phyloP scores from a whole-genome alignment of 1,139 yeast species.

The Hemisphaericaspora subhashii region DNA sequence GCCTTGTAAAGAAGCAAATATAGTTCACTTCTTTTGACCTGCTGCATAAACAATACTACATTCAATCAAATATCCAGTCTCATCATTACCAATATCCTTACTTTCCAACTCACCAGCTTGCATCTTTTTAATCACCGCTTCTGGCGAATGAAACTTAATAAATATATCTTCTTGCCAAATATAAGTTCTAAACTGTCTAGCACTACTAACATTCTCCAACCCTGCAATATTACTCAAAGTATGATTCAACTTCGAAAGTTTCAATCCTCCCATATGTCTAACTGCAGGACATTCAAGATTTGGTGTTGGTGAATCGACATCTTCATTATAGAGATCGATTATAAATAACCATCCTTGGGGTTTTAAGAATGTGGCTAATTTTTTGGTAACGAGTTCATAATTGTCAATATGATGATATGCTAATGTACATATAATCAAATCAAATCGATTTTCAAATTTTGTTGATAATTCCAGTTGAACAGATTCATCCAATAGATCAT shows the following conservation, averaged over 20 bases:
- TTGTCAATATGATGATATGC: slow-evolving; percentile 43
- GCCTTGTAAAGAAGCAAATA: no score
- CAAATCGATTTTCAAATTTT: slow-evolving; percentile 25
- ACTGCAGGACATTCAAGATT: slow-evolving; percentile 18
- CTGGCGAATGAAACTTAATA: slow-evolving; percentile 25
- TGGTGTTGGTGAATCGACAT: slow-evolving; percentile 21
- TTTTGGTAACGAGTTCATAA: slow-evolving; percentile 29
- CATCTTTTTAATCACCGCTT: slow-evolving; percentile 17
- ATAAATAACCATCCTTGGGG: slow-evolving; percentile 37
- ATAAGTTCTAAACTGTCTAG: slow-evolving; percentile 21
- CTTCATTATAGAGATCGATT: slow-evolving; percentile 38
- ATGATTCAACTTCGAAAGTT: slow-evolving; percentile 21
- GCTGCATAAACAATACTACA: slow-evolving; percentile 27
- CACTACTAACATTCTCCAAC: slow-evolving; percentile 24
- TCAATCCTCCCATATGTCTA: slow-evolving; percentile 38
- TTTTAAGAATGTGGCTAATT: slow-evolving; percentile 32
- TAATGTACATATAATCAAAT: slow-evolving; percentile 36
- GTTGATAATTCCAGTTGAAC: slow-evolving; percentile 16
- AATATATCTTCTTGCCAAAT: slow-evolving; percentile 27
- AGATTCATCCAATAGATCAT: slow-evolving; percentile 32
- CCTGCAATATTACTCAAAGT: slow-evolving; percentile 25
- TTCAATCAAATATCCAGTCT: slow-evolving; percentile 18
- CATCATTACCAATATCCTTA: slow-evolving; percentile 13
- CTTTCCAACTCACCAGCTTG: slow-evolving; percentile 18
- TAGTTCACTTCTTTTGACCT: slow-evolving; percentile 22